phyloP scores from a whole-genome alignment of 768 basidiomycete species.

The Boletus rufocinnamomeus region DNA sequence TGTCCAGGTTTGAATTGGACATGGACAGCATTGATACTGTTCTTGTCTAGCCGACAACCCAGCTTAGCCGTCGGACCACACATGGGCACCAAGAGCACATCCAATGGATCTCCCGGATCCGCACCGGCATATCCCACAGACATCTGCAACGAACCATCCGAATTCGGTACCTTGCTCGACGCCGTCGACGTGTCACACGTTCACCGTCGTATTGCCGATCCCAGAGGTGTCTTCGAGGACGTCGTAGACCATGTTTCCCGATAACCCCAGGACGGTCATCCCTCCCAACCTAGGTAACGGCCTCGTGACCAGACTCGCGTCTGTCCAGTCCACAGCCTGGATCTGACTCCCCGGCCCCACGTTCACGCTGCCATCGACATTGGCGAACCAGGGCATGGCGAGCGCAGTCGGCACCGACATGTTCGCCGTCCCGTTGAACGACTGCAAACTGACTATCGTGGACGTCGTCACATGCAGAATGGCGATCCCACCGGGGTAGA shows the following conservation, averaged over 20 bases:
- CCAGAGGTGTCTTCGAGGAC: background rate
- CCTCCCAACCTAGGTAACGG: background rate
- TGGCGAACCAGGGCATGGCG: too few relatives aligned
- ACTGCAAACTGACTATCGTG: conserved; percentile 7
- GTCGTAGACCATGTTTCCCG: background rate
- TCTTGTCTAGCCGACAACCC: background rate
- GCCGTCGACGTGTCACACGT: background rate
- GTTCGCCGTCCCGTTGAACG: conserved; percentile 11
- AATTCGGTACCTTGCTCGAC: background rate
- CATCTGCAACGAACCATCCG: background rate
- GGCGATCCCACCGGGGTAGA: conserved; percentile 15
- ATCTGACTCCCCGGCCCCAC: background rate
- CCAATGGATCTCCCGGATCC: background rate
- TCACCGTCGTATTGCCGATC: background rate
- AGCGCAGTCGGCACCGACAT: background rate
- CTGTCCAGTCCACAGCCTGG: background rate
- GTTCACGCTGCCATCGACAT: too few relatives aligned
- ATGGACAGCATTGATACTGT: background rate
- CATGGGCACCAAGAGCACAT: background rate
- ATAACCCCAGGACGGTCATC: background rate
- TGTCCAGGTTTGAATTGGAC: background rate
- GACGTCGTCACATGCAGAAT: conserved; percentile 16
- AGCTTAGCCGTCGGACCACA: background rate
- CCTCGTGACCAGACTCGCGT: background rate
- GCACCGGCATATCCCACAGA: background rate